A percentile compares a stretch with the other conserved stretches of the same genome.
These are phyloP conservation scores for Euphorbia celastroides DNA, from an alignment of 441 rosid species.

Conservation along the genomic window DNA sequence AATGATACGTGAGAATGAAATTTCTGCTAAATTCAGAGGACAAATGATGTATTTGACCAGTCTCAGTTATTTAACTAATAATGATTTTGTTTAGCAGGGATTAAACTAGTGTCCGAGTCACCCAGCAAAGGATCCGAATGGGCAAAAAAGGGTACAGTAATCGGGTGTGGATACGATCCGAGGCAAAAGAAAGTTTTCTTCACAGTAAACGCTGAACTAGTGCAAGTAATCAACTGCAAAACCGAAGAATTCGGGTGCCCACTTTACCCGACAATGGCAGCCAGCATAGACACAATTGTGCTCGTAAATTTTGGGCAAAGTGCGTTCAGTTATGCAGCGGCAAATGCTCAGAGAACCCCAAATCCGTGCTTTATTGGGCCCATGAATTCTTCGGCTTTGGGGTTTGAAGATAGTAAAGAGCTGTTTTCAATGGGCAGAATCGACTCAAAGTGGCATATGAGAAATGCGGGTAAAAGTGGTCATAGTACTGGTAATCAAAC, in stretches of 20 bases:
- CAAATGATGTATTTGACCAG: no score
- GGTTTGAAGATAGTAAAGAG: conserved; percentile 75
- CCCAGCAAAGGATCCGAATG: conserved; percentile 42
- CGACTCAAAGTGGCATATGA: conserved; percentile 68
- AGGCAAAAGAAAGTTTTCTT: conserved; percentile 56
- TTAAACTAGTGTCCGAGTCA: conserved; percentile 51
- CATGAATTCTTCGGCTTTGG: conserved; percentile 40
- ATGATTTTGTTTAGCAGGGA: conserved; percentile 33
- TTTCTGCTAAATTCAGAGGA: no score
- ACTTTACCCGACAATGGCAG: conserved; percentile 56
- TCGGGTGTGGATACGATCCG: conserved; percentile 68
- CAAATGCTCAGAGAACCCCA: conserved; percentile 52
- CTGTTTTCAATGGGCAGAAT: conserved; percentile 94
- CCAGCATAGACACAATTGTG: conserved; percentile 36
- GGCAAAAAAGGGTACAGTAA: conserved; percentile 43
- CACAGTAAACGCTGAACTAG: conserved; percentile 49
- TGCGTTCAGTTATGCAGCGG: conserved; percentile 40
- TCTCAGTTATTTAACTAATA: no score
- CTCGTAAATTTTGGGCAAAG: conserved; percentile 67
- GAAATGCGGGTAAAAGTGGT: conserved; percentile 37
- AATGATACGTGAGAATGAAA: no score
- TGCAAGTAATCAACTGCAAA: conserved; percentile 54
- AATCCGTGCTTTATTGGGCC: conserved; percentile 69
- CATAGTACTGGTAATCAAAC: conserved; percentile 18
- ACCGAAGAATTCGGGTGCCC: conserved; percentile 59